Evolutionary conservation across 345 rosid species (phyloP), one percentile per base, ranked within the genome.

Genomic region (Syzygium oleosum): DNA sequence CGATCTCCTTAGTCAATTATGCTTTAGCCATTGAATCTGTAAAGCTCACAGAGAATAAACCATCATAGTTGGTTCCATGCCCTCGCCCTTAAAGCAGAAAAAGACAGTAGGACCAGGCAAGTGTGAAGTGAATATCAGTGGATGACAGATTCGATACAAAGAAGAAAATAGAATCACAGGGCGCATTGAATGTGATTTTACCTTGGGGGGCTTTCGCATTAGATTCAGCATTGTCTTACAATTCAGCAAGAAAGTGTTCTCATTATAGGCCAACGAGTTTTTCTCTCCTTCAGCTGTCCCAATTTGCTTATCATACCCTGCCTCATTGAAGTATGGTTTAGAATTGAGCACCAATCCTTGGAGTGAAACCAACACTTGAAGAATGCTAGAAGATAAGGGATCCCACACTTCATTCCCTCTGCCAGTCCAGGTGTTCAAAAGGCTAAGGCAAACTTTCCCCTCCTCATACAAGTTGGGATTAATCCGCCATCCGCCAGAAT

Each of bases 371-470:
- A 98, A 93, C 84, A 98, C 98, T 91, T 98, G 99, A 92, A 97
- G 99, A 91, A 98, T 98, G 94, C 99, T 98, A 38, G 99, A 97
- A 87, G 98, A 96, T 27, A 73, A 88, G 68, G 99, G 93, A 94
- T 95, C 97, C 99, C 99, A 98, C 27, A 96, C 98, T 95, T 98
- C 99, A 77, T 95, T 97, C 91, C 98, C 99, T 91, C 93, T 93
- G 87, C 99, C 99, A 61, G 97, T 92, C 99, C 99, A 98, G 56
- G 99, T 98, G 90, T 96, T 98, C 63, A 98, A 91, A 88, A 98
- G 98, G 94, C 99, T 98, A 88, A 98, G 99, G 94, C 99, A 98
- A 88, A 98, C 98, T 91, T 96, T 98, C 77, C 99, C 99, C 91
- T 95, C 98, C 92, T 96, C 99, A 3, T 97, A 97, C 87, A 97